Conservation (phyloP, 345 rosid species). For the Aurinia saxatilis region DNA sequence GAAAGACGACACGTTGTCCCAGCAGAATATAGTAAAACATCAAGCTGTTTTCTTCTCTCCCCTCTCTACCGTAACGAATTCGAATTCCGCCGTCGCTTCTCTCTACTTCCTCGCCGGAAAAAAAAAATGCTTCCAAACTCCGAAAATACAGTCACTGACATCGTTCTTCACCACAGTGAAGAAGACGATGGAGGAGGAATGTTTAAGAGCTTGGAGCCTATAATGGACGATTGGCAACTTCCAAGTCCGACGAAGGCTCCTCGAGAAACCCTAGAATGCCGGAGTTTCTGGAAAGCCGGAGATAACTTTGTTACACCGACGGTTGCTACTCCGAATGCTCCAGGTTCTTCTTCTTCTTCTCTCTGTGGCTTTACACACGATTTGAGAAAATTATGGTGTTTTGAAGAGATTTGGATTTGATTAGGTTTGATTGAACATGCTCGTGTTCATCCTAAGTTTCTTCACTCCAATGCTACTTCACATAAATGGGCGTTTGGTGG, state of each 20-base stretch:
- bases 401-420: neutral
- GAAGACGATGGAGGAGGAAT: conserved; percentile 22
- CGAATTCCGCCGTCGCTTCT: neutral
- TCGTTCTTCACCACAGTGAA: conserved; percentile 49
- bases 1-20: neutral
- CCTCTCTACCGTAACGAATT: neutral
- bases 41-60: neutral
- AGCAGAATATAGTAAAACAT: neutral
- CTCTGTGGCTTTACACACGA: neutral
- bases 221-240: conserved; percentile 12
- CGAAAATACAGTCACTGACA: neutral
- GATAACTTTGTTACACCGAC: conserved; percentile 24
- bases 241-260: conserved; percentile 13
- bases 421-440: conserved; percentile 78
- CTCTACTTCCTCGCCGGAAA: no score
- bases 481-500: conserved; percentile 99
- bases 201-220: neutral
- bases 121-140: no score
- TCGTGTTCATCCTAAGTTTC: conserved; percentile 90
- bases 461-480: conserved; percentile 97
- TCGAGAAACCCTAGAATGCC: conserved; percentile 35
- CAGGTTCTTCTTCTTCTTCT: neutral
- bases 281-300: conserved; percentile 93
- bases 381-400: neutral
- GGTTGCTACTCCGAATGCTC: conserved; percentile 19